These are phyloP conservation scores for Fusarium redolens DNA, from an alignment of 2,329 filamentous ascomycete genomes.

Conservation along the genomic window DNA sequence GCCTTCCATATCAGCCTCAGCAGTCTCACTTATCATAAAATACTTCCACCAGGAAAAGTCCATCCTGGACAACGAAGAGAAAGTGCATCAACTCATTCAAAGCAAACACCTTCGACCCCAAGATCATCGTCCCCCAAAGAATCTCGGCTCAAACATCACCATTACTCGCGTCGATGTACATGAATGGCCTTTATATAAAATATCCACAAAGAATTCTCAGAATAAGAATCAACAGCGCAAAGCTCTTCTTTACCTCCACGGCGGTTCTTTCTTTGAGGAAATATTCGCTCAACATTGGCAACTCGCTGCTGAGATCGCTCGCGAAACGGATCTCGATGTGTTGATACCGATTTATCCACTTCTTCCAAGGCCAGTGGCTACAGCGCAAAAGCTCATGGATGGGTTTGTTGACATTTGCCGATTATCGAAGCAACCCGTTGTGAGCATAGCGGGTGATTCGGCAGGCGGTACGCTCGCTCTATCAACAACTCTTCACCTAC, in stretches of 20 bases:
- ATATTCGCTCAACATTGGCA: not conserved
- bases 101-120: not conserved
- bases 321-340: not conserved
- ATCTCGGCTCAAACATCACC: not conserved
- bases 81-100: not conserved
- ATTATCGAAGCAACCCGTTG: not conserved
- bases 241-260: not conserved
- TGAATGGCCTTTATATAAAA: not conserved
- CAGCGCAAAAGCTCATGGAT: not conserved
- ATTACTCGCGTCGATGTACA: not conserved
- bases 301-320: not conserved
- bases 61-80: not conserved
- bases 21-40: not conserved
- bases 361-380: not conserved
- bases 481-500: not conserved
- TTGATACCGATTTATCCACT: constrained; percentile 6
- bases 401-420: constrained; percentile 1
- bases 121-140: not conserved
- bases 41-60: not conserved
- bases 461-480: constrained; percentile 2
- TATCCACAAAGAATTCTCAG: not conserved
- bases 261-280: not conserved
- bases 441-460: not conserved
- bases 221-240: not conserved
- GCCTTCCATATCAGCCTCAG: not conserved